Evolutionary conservation across 805 yeast species (phyloP).

Genomic region (Candida endomychidarum): DNA sequence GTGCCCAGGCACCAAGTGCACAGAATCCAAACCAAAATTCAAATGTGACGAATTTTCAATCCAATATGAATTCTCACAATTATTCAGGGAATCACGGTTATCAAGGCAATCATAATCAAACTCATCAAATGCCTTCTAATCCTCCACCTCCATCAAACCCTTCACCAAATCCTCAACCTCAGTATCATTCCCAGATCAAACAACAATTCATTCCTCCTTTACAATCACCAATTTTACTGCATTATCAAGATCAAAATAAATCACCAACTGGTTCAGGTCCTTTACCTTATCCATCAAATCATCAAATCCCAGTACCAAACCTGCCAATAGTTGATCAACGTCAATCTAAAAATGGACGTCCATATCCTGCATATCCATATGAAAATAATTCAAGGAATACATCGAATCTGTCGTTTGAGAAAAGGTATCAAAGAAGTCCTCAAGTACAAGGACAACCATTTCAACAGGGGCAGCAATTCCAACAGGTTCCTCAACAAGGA

Average conservation of each 20-base stretch:
- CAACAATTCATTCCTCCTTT: slow-evolving; percentile 2
- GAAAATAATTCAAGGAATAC: slow-evolving; percentile 3
- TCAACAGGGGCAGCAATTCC: not conserved
- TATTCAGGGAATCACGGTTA: too few relatives aligned
- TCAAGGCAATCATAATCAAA: too few relatives aligned
- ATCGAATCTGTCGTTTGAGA: slow-evolving; percentile 6
- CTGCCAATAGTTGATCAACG: not conserved
- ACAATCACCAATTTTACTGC: slow-evolving; percentile 10
- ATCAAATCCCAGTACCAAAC: not conserved
- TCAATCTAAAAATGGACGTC: slow-evolving; percentile 11
- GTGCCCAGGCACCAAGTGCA: not conserved
- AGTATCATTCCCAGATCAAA: not conserved
- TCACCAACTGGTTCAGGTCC: slow-evolving; percentile 4
- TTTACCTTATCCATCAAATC: slow-evolving; percentile 10
- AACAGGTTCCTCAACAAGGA: not conserved
- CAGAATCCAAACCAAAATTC: slow-evolving; percentile 1
- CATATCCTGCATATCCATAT: slow-evolving; percentile 2
- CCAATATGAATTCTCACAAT: too few relatives aligned
- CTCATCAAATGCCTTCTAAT: slow-evolving; percentile 2
- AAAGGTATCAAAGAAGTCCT: not conserved
- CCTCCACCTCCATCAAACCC: slow-evolving; percentile 7
- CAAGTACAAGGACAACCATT: not conserved
- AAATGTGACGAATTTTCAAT: not conserved
- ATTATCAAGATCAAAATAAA: slow-evolving; percentile 14
- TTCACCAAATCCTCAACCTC: not conserved